These are phyloP conservation scores for Vigna mungo DNA, from an alignment of 306 rosid genomes.

Conservation along the genomic window DNA sequence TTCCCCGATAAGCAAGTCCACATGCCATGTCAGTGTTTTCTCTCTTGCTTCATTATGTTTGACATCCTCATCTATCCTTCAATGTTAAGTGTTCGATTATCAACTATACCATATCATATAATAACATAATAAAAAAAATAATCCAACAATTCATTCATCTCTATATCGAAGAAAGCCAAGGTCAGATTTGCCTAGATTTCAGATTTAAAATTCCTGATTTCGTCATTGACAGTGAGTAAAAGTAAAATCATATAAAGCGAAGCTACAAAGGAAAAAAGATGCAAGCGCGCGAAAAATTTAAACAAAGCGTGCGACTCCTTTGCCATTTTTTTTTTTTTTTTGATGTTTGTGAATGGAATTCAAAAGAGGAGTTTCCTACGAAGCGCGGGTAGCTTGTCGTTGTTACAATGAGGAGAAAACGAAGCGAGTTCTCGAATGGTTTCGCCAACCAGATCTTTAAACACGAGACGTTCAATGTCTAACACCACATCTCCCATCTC, in stretches of 20 bases:
- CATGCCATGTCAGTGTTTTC: not conserved
- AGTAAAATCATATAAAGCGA: constrained; percentile 23
- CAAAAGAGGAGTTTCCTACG: constrained; percentile 78
- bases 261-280: not conserved
- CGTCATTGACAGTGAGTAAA: constrained; percentile 40
- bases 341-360: constrained; percentile 34
- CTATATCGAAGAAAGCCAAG: constrained; percentile 24
- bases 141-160: constrained; percentile 19
- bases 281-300: constrained; percentile 48
- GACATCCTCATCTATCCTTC: not conserved
- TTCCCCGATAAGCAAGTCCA: not conserved
- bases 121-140: not conserved
- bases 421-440: constrained; percentile 75
- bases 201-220: constrained; percentile 40
- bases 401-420: constrained; percentile 40
- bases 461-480: constrained; percentile 83
- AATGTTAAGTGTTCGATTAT: too few relatives aligned
- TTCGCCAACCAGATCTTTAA: constrained; percentile 86
- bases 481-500: constrained; percentile 75
- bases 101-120: not conserved
- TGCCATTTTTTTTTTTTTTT: not conserved
- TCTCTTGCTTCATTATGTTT: not conserved
- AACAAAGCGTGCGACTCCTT: constrained; percentile 38
- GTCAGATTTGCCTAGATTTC: constrained; percentile 54
- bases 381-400: constrained; percentile 44